Evolutionary conservation across 106 monocot species (phyloP).

Genomic region (Amphibolis antarctica): DNA sequence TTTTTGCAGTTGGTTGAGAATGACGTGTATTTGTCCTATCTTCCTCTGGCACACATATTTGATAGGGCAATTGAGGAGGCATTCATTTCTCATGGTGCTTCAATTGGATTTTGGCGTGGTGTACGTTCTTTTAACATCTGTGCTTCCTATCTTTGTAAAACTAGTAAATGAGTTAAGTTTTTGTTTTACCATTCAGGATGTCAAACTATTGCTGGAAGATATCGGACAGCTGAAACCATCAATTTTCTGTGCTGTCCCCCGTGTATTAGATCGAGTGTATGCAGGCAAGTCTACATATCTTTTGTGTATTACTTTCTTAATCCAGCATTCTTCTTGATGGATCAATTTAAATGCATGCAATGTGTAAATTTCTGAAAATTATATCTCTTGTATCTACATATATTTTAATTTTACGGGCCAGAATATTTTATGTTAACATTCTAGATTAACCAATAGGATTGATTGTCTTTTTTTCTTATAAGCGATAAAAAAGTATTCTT

Average conservation of each 20-base stretch:
- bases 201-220: constrained; percentile 76
- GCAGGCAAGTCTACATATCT: constrained; percentile 25
- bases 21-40: constrained; percentile 91
- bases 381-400: not conserved
- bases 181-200: constrained; percentile 40
- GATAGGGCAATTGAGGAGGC: constrained; percentile 90
- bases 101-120: constrained; percentile 98
- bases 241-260: constrained; percentile 90
- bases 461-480: not conserved
- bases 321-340: not conserved
- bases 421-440: not conserved
- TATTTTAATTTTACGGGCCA: not conserved
- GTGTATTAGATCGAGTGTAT: constrained; percentile 86
- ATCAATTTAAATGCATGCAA: not conserved
- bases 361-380: not conserved
- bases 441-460: not conserved
- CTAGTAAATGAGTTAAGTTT: not conserved
- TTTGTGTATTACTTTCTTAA: not conserved
- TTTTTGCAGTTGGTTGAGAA: constrained; percentile 36
- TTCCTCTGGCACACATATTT: constrained; percentile 91
- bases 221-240: constrained; percentile 75
- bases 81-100: constrained; percentile 73
- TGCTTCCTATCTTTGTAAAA: not conserved
- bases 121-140: constrained; percentile 19
- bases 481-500: not conserved